These are phyloP conservation scores for Apiospora pterosperma DNA, from an alignment of 2,329 filamentous ascomycete species.

Conservation along the genomic window DNA sequence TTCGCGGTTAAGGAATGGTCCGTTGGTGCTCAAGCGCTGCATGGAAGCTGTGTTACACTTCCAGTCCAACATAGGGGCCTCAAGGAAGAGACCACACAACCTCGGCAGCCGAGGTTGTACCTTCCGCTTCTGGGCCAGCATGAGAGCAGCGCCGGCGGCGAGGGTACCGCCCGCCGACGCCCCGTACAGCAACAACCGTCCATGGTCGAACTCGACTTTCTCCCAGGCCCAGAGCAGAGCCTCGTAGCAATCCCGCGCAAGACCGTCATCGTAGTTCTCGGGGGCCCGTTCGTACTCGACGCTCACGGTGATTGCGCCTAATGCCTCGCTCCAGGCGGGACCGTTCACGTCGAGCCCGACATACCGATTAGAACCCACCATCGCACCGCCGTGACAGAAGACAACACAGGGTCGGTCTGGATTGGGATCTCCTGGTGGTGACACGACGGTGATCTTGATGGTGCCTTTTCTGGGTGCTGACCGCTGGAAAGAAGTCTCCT, in stretches of 20 bases:
- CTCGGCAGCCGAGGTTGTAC: slow-evolving; percentile 14
- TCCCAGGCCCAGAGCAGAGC: slow-evolving; percentile 28
- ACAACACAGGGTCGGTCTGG: slow-evolving; percentile 25
- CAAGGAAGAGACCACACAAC: slow-evolving; percentile 34
- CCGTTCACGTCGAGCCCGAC: slow-evolving; percentile 26
- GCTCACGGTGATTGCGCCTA: slow-evolving; percentile 26
- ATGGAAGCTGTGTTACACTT: slow-evolving; percentile 24
- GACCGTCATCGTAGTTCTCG: slow-evolving; percentile 23
- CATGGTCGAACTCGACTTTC: slow-evolving; percentile 37
- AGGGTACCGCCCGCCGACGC: slow-evolving; percentile 56
- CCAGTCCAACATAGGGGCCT: slow-evolving; percentile 40
- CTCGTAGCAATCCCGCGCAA: slow-evolving; percentile 35
- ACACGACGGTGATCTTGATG: slow-evolving; percentile 20
- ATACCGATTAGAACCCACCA: slow-evolving; percentile 26
- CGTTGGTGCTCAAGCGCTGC: slow-evolving; percentile 9
- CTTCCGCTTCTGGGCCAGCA: slow-evolving; percentile 27
- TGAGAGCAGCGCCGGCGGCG: slow-evolving; percentile 49
- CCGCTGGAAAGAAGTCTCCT: neutral
- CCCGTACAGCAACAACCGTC: slow-evolving; percentile 50
- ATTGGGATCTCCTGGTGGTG: slow-evolving; percentile 9
- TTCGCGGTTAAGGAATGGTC: slow-evolving; percentile 9
- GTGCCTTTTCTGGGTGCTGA: too few relatives aligned
- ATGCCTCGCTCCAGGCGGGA: slow-evolving; percentile 23
- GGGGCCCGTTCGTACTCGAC: slow-evolving; percentile 30
- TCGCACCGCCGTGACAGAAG: slow-evolving; percentile 27